Conservation (phyloP, 2,329 filamentous ascomycete species). For the Drechslerella dactyloides region DNA sequence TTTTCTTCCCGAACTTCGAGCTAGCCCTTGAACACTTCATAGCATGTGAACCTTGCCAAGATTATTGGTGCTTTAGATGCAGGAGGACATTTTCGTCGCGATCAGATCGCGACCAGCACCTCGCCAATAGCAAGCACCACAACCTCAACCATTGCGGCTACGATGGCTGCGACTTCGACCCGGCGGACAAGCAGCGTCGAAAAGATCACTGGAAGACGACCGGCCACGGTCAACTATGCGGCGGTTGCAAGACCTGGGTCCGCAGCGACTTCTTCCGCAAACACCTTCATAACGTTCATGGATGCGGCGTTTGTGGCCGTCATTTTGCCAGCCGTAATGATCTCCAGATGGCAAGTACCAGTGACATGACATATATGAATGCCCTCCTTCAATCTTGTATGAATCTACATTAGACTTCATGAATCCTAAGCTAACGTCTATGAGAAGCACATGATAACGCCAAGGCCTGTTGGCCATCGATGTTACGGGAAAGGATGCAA, state of each 20-base stretch:
- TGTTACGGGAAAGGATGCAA: slow-evolving; percentile 9
- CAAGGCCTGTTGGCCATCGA: neutral
- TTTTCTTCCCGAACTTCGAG: neutral
- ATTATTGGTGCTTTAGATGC: slow-evolving; percentile 10
- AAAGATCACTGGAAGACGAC: neutral
- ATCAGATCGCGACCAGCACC: neutral
- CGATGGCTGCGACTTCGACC: slow-evolving; percentile 1
- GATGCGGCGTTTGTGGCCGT: neutral
- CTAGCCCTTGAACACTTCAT: neutral
- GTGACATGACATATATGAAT: neutral
- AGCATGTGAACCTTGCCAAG: neutral
- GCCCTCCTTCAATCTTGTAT: no score
- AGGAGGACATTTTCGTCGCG: neutral
- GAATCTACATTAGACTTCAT: no score
- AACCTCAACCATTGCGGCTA: neutral
- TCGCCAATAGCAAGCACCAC: neutral
- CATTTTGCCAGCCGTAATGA: neutral
- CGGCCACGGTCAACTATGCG: neutral
- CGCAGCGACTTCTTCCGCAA: neutral
- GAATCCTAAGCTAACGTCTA: neutral
- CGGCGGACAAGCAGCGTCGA: neutral
- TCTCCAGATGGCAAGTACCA: neutral
- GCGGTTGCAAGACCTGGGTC: neutral
- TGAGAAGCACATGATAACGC: slow-evolving; percentile 6
- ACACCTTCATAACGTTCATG: neutral